phyloP scores from a whole-genome alignment of 1,284 basidiomycete species.

The Agroathelia rolfsii region DNA sequence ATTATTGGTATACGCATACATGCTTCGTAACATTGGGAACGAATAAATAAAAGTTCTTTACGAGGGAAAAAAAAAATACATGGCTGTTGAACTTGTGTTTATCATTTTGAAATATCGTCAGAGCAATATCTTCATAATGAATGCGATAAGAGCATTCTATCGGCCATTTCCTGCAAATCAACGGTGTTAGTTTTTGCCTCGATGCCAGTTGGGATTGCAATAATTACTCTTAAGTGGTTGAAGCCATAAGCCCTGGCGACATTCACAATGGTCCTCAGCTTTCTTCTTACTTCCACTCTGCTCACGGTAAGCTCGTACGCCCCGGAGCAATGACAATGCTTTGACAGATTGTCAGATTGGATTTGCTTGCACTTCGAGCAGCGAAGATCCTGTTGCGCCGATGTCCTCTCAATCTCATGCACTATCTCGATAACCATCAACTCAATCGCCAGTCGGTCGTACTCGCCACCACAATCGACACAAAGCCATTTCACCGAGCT shows the following conservation, averaged over 20 bases:
- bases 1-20: too few relatives aligned
- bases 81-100: too few relatives aligned
- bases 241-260: slow-evolving; percentile 69
- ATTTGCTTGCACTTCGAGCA: slow-evolving; percentile 87
- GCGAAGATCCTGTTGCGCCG: slow-evolving; percentile 82
- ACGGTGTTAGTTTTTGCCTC: neutral
- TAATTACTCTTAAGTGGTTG: slow-evolving; percentile 53
- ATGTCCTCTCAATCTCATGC: slow-evolving; percentile 61
- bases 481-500: slow-evolving; percentile 56
- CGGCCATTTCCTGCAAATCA: too few relatives aligned
- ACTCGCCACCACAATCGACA: slow-evolving; percentile 72
- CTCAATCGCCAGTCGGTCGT: slow-evolving; percentile 82
- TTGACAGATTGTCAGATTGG: slow-evolving; percentile 77
- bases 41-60: too few relatives aligned
- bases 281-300: slow-evolving; percentile 60
- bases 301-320: slow-evolving; percentile 63
- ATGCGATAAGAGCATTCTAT: too few relatives aligned
- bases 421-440: slow-evolving; percentile 77
- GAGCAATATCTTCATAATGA: too few relatives aligned
- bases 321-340: slow-evolving; percentile 85
- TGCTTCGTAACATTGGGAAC: too few relatives aligned
- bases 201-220: too few relatives aligned
- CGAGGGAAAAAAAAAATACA: too few relatives aligned
- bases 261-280: slow-evolving; percentile 72
- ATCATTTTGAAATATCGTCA: too few relatives aligned